Conservation (phyloP, 2,329 filamentous ascomycete species). For the Arachnomyces sp. region DNA sequence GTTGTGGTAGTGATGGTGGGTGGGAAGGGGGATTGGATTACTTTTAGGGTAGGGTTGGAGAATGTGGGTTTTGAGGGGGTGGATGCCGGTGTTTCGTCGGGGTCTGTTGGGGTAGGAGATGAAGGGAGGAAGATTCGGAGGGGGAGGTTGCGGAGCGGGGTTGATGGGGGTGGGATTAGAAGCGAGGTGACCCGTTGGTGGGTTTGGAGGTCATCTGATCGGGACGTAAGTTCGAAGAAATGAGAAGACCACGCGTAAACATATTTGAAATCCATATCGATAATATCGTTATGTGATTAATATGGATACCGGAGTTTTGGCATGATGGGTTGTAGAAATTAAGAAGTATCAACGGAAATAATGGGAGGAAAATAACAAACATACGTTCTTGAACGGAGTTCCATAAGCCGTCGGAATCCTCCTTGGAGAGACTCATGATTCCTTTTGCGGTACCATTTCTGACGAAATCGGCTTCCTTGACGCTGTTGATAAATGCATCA, state of each 20-base stretch:
- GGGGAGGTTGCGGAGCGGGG: slow-evolving; percentile 73
- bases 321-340: background rate
- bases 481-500: slow-evolving; percentile 61
- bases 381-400: slow-evolving; percentile 65
- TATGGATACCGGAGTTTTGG: background rate
- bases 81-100: too few relatives aligned
- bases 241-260: too few relatives aligned
- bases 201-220: slow-evolving; percentile 59
- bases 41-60: slow-evolving; percentile 46
- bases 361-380: slow-evolving; percentile 17
- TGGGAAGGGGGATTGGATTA: slow-evolving; percentile 68
- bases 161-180: slow-evolving; percentile 60
- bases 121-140: slow-evolving; percentile 78
- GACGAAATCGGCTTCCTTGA: slow-evolving; percentile 78
- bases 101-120: slow-evolving; percentile 34
- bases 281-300: slow-evolving; percentile 4
- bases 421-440: slow-evolving; percentile 81
- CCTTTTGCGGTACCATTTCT: slow-evolving; percentile 81
- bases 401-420: slow-evolving; percentile 78
- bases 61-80: slow-evolving; percentile 24
- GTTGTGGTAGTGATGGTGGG: slow-evolving; percentile 33
- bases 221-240: background rate
- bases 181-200: slow-evolving; percentile 73
- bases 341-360: background rate
- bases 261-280: background rate